Conservation (phyloP, 306 rosid species). For the Vigna mungo region DNA sequence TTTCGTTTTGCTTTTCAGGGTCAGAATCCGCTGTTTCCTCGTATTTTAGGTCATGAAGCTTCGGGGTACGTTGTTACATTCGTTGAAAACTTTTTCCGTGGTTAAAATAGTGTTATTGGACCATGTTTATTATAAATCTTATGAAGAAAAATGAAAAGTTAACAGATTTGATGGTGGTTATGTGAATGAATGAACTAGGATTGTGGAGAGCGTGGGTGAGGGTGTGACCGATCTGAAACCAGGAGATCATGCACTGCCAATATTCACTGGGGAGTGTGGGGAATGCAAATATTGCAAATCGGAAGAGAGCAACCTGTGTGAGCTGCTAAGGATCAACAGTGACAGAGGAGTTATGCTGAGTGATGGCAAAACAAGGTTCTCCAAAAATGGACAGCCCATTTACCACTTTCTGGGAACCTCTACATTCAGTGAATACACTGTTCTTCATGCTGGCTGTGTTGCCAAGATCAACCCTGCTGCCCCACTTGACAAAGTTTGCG, state of each 20-base stretch:
- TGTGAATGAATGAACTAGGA: conserved; percentile 21
- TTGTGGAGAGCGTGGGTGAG: conserved; percentile 64
- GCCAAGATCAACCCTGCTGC: conserved; percentile 75
- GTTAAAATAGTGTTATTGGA: too few relatives aligned
- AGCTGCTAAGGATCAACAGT: conserved; percentile 65
- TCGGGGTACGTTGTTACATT: conserved; percentile 58
- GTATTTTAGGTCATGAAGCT: conserved; percentile 76
- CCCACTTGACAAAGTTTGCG: conserved; percentile 73
- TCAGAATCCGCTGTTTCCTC: conserved; percentile 69
- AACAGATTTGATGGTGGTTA: neutral
- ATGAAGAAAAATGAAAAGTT: too few relatives aligned
- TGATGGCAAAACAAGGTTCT: conserved; percentile 65
- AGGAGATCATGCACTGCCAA: conserved; percentile 59
- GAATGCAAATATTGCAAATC: conserved; percentile 68
- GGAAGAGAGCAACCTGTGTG: conserved; percentile 77
- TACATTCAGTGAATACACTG: conserved; percentile 75
- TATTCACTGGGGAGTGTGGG: conserved; percentile 76
- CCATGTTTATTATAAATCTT: too few relatives aligned
- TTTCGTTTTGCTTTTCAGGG: conserved; percentile 48
- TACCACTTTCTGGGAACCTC: conserved; percentile 78
- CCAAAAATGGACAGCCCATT: conserved; percentile 66
- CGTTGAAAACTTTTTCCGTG: neutral
- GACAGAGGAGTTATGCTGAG: conserved; percentile 67
- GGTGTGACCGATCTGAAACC: conserved; percentile 56
- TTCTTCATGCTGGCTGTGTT: conserved; percentile 65